Percentiles rank a stretch among this genome's conserved stretches.
Evolutionary conservation across 208 protist species (phyloP).

Genomic region (Leishmania aethiopica): DNA sequence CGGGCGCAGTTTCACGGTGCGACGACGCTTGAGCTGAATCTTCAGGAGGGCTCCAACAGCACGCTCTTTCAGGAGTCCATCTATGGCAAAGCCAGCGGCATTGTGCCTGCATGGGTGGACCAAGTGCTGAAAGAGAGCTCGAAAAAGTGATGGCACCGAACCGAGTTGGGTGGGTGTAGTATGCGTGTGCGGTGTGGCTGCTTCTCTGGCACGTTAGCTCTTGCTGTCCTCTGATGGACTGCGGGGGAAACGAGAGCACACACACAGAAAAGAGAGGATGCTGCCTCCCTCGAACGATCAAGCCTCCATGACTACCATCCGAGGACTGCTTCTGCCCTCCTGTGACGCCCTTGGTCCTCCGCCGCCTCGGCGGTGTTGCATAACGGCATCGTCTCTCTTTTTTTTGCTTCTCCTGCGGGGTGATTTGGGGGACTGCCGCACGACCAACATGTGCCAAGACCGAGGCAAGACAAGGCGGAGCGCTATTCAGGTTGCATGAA

Average conservation of each 20-base stretch:
- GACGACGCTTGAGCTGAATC: conserved; percentile 63
- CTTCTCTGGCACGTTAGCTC: neutral
- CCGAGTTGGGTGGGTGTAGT: neutral
- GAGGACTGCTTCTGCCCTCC: neutral
- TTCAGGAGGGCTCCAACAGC: conserved; percentile 46
- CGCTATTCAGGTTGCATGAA: neutral
- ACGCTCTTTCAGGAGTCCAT: conserved; percentile 49
- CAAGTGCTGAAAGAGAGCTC: conserved; percentile 33
- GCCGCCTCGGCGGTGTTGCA: neutral
- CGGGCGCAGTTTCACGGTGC: conserved; percentile 40
- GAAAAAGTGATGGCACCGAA: neutral
- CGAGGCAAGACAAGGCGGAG: neutral
- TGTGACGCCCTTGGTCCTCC: neutral
- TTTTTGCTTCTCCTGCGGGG: neutral
- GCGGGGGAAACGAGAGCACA: too few species aligned
- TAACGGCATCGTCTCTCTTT: neutral
- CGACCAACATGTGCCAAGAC: neutral
- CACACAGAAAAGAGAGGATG: neutral
- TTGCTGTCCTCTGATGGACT: neutral
- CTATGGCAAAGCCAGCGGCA: conserved; percentile 51
- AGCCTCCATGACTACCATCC: neutral
- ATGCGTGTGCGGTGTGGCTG: neutral
- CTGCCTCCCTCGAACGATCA: too few species aligned
- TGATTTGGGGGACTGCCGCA: neutral
- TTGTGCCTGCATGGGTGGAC: conserved; percentile 66